Evolutionary conservation across 768 basidiomycete genomes (phyloP).

Genomic region (Phylloporus sp.): DNA sequence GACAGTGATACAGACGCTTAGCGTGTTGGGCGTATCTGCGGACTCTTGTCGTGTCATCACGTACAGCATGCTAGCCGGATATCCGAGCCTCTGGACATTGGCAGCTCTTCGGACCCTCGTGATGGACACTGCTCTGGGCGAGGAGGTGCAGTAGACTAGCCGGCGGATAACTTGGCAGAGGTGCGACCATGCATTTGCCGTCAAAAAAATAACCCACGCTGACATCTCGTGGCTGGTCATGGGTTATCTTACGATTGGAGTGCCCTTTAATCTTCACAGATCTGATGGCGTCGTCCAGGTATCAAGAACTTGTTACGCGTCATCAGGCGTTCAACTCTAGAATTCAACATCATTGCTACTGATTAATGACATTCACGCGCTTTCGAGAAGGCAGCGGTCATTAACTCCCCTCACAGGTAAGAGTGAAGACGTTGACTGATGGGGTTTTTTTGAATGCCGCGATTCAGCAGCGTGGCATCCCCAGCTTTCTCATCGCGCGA

Average conservation of each 20-base stretch:
- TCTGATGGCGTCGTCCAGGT: slow-evolving; percentile 3
- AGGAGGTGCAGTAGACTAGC: not conserved
- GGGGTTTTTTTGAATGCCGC: not conserved
- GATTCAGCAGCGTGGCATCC: not conserved
- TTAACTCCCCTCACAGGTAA: not conserved
- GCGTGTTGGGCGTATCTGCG: not conserved
- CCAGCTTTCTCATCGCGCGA: not conserved
- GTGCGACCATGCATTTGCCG: not conserved
- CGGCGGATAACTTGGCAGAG: not conserved
- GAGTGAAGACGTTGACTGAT: not conserved
- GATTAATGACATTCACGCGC: not conserved
- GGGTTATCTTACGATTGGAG: not conserved
- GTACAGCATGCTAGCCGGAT: not conserved
- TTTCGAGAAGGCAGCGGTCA: slow-evolving; percentile 6
- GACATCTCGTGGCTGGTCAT: slow-evolving; percentile 2
- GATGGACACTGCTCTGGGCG: not conserved
- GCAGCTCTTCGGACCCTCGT: slow-evolving; percentile 1
- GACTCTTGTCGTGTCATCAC: not conserved
- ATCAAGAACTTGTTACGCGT: not conserved
- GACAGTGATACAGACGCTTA: slow-evolving; percentile 5
- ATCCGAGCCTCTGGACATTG: not conserved
- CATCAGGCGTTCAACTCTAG: not conserved
- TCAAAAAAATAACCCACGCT: not conserved
- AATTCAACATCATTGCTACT: not conserved
- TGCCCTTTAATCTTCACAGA: slow-evolving; percentile 7